Evolutionary conservation across 2,329 filamentous ascomycete species (phyloP), one percentile per base, ranked within the genome.

Genomic region (Monascus ruber): DNA sequence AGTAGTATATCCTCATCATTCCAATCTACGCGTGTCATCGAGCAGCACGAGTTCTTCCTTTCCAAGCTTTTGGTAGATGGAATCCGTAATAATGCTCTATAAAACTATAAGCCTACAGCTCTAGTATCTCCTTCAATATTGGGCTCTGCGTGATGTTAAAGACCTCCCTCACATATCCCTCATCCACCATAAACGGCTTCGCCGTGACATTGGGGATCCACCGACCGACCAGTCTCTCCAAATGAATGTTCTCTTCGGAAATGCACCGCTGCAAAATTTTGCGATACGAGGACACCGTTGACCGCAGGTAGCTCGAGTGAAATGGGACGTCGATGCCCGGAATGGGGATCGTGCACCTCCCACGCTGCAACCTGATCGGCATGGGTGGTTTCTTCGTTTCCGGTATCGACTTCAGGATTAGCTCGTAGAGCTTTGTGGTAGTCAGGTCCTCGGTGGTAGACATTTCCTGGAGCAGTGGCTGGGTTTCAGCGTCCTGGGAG

Each of bases 131-230:
- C 17, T 17, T 17, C 17, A 17, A 17, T 17, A 17, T 17, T 17
- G 17, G 17, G 17, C 17, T 17, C 17, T 17, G 17, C 17, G 89
- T 96, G 59, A 96, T 66, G 54, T 79, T 79, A 69, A 94, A 94
- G 38, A 95, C 89, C 56, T 95, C 88, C 74, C 94, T 86, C 66
- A 96, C 95, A 70, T 96, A 96, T 68, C 94, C 87, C 73, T 85
- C 91, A 42, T 86, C 93, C 47, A 95, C 70, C 60, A 85, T 85
- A 61, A 96, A 96, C 9, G 89, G 89, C 67, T 79, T 80, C 40
- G 89, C 89, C 44, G 89, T 95, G 50, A 96, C 87, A 66, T 96
- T 96, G 51, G 89, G 89, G 49, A 96, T 95, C 68, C 96, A 96
- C 68, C 94, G 94, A 55, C 88, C 89, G 50, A 95, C 77, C 55